Evolutionary conservation across 371 early-diverging fungal genomes (phyloP).

Genomic region (Aphelidium insulamus): DNA sequence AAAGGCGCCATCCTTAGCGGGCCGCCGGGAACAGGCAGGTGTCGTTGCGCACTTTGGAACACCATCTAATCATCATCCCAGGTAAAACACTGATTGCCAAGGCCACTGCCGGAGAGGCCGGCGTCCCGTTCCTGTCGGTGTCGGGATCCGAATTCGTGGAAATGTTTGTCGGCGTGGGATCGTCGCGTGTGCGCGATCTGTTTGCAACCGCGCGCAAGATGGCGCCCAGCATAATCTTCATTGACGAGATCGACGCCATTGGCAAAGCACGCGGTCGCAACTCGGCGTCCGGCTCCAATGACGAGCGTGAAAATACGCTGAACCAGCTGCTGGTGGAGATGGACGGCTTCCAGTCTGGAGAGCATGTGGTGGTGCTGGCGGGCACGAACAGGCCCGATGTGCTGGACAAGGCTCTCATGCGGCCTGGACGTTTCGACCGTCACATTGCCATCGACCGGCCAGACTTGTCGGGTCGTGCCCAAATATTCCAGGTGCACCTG

Average conservation of each 20-base stretch:
- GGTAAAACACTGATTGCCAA: conserved; percentile 97
- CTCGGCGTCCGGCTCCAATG: conserved; percentile 82
- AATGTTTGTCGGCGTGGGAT: conserved; percentile 99
- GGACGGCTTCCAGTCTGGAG: conserved; percentile 88
- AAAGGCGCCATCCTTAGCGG: conserved; percentile 98
- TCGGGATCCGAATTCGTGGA: conserved; percentile 98
- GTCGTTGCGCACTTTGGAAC: conserved; percentile 7
- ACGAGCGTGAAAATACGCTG: conserved; percentile 92
- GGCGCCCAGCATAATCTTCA: conserved; percentile 95
- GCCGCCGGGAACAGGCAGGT: conserved; percentile 84
- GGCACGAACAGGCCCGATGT: conserved; percentile 90
- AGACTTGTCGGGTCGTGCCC: conserved; percentile 81
- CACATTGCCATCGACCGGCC: conserved; percentile 92
- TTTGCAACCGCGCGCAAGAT: conserved; percentile 92
- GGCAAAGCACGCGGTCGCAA: conserved; percentile 91
- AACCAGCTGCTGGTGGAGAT: conserved; percentile 97
- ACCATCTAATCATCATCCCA: conserved; percentile 14
- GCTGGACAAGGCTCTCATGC: conserved; percentile 70
- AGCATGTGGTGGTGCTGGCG: conserved; percentile 83
- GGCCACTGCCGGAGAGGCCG: conserved; percentile 97
- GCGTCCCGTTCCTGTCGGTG: conserved; percentile 89
- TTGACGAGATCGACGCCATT: conserved; percentile 99
- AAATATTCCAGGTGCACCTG: conserved; percentile 87
- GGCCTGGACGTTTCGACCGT: conserved; percentile 97
- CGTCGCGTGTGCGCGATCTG: conserved; percentile 91